Percentiles rank a stretch among this genome's conserved stretches.
These are phyloP conservation scores for Suhomyces bribrorum DNA, from an alignment of 1,139 yeast species.

Conservation along the genomic window DNA sequence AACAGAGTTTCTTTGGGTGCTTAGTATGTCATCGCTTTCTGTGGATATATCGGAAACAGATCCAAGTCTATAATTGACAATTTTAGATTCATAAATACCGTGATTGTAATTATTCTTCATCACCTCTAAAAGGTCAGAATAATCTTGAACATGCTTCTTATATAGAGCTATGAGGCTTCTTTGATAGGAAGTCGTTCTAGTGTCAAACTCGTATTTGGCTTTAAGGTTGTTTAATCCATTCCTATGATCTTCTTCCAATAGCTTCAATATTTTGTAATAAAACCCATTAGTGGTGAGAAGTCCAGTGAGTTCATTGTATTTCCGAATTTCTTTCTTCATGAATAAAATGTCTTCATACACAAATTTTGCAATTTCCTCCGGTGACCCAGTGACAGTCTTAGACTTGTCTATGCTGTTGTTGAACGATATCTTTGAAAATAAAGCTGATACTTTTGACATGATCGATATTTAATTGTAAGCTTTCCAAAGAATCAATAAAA, in stretches of 20 bases:
- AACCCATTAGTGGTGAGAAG: constrained; percentile 18
- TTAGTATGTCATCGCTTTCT: background rate
- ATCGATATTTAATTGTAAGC: no score
- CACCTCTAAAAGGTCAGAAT: constrained; percentile 22
- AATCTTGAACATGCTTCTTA: constrained; percentile 22
- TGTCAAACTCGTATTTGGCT: constrained; percentile 13
- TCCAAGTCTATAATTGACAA: constrained; percentile 12
- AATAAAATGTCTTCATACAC: constrained; percentile 23
- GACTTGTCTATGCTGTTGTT: background rate
- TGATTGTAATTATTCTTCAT: constrained; percentile 25
- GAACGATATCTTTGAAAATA: background rate
- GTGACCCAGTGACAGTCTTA: constrained; percentile 19
- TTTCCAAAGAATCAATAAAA: background rate
- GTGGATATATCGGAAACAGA: constrained; percentile 3
- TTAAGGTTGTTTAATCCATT: constrained; percentile 17
- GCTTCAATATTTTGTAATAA: constrained; percentile 20
- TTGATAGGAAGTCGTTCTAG: constrained; percentile 16
- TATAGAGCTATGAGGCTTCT: constrained; percentile 18
- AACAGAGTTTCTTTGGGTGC: constrained; percentile 2
- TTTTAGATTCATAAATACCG: constrained; percentile 16
- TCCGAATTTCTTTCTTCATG: constrained; percentile 22
- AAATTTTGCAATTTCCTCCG: constrained; percentile 21
- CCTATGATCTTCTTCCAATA: constrained; percentile 23
- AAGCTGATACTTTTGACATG: background rate
- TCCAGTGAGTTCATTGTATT: constrained; percentile 23